These are phyloP conservation scores for Leishmania lainsoni DNA, from an alignment of 208 protist species.

Conservation along the genomic window DNA sequence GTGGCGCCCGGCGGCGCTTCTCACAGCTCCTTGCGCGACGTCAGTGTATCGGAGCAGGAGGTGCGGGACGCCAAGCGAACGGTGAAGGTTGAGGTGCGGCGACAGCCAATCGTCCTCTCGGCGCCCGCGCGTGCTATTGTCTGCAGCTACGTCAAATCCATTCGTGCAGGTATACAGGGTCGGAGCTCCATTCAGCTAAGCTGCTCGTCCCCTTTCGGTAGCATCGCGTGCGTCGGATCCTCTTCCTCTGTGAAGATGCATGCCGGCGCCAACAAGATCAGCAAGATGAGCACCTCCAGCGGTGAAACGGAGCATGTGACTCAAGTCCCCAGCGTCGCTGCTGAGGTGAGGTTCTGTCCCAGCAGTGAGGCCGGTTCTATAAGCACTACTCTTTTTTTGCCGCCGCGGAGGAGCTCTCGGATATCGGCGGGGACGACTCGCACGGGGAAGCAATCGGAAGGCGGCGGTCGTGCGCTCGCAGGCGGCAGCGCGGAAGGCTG, in stretches of 20 bases:
- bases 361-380: slow-evolving; percentile 5
- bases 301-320: neutral
- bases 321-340: slow-evolving; percentile 17
- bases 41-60: slow-evolving; percentile 46
- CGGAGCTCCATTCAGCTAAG: slow-evolving; percentile 24
- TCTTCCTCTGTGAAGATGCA: neutral
- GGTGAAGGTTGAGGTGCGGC: slow-evolving; percentile 35
- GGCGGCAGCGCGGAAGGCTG: neutral
- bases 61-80: slow-evolving; percentile 36
- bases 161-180: slow-evolving; percentile 16
- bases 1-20: neutral
- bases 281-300: slow-evolving; percentile 4
- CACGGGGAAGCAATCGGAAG: neutral
- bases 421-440: neutral
- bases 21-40: slow-evolving; percentile 24
- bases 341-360: neutral
- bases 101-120: slow-evolving; percentile 17
- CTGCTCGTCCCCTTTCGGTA: slow-evolving; percentile 3
- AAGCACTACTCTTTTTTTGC: neutral
- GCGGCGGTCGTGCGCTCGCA: neutral
- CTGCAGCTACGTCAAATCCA: slow-evolving; percentile 20
- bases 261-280: neutral
- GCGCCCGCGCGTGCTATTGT: slow-evolving; percentile 16
- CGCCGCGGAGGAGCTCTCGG: neutral
- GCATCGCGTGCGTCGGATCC: neutral